Evolutionary conservation across 345 rosid genomes (phyloP).

Genomic region (Noccaea bulbosa): DNA sequence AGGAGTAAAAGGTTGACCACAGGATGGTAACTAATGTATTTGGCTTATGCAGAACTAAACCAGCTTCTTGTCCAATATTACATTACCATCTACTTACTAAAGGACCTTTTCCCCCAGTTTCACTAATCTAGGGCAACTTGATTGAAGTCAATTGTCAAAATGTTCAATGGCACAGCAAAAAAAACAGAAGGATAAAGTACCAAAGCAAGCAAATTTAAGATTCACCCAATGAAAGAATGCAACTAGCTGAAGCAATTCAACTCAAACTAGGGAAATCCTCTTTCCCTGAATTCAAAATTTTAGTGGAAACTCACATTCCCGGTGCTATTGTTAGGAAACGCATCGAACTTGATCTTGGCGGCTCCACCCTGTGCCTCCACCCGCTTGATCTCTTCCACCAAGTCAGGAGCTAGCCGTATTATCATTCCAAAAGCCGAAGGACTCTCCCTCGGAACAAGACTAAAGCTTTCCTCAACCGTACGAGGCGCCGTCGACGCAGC

Average conservation of each 20-base stretch:
- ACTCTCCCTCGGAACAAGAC: conserved; percentile 63
- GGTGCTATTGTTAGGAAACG: conserved; percentile 56
- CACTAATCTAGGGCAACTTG: conserved; percentile 32
- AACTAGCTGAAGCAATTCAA: conserved; percentile 27
- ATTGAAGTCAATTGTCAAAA: conserved; percentile 14
- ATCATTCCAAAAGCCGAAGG: conserved; percentile 77
- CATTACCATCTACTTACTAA: conserved; percentile 1
- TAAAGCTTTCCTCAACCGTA: conserved; percentile 70
- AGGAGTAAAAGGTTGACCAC: background rate
- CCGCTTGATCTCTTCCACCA: conserved; percentile 88
- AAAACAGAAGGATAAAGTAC: background rate
- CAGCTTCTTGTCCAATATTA: conserved; percentile 1
- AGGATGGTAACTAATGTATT: conserved; percentile 23
- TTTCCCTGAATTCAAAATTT: background rate
- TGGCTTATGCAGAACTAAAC: background rate
- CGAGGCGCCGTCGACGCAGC: conserved; percentile 30
- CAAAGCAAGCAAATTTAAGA: conserved; percentile 27
- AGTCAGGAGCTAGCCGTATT: conserved; percentile 75
- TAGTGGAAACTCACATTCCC: conserved; percentile 73
- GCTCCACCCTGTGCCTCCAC: conserved; percentile 72
- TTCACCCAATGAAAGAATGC: background rate
- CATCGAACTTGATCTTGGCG: conserved; percentile 89
- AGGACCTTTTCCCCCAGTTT: conserved; percentile 19
- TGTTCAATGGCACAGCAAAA: background rate
- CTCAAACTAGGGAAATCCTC: background rate